These are phyloP conservation scores for Vicia villosa DNA, from an alignment of 306 rosid species.

Conservation along the genomic window DNA sequence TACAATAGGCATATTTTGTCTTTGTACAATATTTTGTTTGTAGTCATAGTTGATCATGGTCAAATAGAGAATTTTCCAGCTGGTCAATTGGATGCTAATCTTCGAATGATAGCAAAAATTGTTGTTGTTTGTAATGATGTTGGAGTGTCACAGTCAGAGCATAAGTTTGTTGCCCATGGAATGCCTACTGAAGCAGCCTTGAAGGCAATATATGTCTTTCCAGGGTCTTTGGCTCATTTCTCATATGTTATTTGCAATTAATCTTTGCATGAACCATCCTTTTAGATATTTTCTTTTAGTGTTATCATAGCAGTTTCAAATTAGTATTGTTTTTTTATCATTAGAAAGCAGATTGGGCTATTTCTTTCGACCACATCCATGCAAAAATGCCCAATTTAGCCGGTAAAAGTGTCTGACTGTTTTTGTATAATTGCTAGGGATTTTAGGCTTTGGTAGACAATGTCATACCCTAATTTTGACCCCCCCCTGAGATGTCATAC, in stretches of 20 bases:
- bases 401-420: slow-evolving; percentile 21
- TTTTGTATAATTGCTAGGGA: slow-evolving; percentile 28
- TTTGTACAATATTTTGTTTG: too few species aligned
- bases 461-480: too few species aligned
- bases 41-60: too few species aligned
- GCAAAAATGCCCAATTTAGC: not conserved
- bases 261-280: not conserved
- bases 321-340: not conserved
- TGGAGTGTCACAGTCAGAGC: too few species aligned
- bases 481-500: too few species aligned
- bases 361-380: not conserved
- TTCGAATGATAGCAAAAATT: too few species aligned
- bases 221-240: not conserved
- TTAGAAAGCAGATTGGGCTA: slow-evolving; percentile 9
- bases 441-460: slow-evolving; percentile 77
- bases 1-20: too few species aligned
- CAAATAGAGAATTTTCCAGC: too few species aligned
- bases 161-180: too few species aligned
- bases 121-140: too few species aligned
- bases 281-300: slow-evolving; percentile 3
- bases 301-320: slow-evolving; percentile 10
- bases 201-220: slow-evolving; percentile 43
- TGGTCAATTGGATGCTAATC: too few species aligned
- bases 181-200: slow-evolving; percentile 86
- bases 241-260: not conserved